Evolutionary conservation across 2,329 filamentous ascomycete species (phyloP).

Genomic region (Corynespora cassiicola): DNA sequence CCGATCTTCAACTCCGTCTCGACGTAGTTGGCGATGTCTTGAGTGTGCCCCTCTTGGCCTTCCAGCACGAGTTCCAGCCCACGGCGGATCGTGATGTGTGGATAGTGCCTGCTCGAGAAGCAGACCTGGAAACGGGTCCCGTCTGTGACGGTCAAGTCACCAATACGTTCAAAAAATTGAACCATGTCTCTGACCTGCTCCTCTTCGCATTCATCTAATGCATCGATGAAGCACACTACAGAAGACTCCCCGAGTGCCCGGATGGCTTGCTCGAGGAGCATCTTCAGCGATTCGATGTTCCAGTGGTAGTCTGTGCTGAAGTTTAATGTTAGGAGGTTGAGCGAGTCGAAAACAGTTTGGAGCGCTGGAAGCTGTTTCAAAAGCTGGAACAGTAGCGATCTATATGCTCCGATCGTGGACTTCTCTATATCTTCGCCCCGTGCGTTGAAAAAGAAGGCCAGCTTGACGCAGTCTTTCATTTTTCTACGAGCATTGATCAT

Average conservation of each 20-base stretch:
- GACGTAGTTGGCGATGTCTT: slow-evolving; percentile 41
- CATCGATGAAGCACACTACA: slow-evolving; percentile 17
- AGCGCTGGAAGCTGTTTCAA: slow-evolving; percentile 13
- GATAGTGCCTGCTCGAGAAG: slow-evolving; percentile 58
- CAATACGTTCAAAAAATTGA: slow-evolving; percentile 12
- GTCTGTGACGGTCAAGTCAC: slow-evolving; percentile 10
- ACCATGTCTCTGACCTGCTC: slow-evolving; percentile 14
- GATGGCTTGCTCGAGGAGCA: slow-evolving; percentile 14
- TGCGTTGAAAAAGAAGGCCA: slow-evolving; percentile 29
- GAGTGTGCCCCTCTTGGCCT: slow-evolving; percentile 34
- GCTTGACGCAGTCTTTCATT: slow-evolving; percentile 3
- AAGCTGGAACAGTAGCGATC: slow-evolving; percentile 28
- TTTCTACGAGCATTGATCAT: slow-evolving; percentile 15
- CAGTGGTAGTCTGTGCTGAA: slow-evolving; percentile 13
- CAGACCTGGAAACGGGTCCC: slow-evolving; percentile 40
- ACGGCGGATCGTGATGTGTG: too few relatives aligned
- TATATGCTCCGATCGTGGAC: slow-evolving; percentile 24
- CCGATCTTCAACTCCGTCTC: slow-evolving; percentile 18
- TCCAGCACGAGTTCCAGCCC: slow-evolving; percentile 38
- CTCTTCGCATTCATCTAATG: slow-evolving; percentile 19
- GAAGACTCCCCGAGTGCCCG: slow-evolving; percentile 8
- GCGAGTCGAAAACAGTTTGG: slow-evolving; percentile 11
- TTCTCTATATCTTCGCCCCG: slow-evolving; percentile 18
- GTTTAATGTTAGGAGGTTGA: slow-evolving; percentile 9
- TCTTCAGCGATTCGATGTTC: slow-evolving; percentile 11